A percentile compares a stretch with the other conserved stretches of the same genome.
phyloP scores from a whole-genome alignment of 345 rosid genomes.

The Populus euphratica region DNA sequence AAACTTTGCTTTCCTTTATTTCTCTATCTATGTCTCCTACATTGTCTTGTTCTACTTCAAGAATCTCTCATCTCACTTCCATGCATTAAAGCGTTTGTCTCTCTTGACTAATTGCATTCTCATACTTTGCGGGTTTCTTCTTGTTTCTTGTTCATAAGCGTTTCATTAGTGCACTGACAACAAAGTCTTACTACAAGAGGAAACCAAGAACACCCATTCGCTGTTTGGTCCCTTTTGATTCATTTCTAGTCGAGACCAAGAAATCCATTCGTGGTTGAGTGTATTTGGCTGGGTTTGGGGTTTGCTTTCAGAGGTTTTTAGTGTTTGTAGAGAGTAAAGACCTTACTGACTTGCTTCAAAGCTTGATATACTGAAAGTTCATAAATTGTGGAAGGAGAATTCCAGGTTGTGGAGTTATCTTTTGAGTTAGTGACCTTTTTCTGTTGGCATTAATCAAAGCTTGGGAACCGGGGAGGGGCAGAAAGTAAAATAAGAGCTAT shows the following conservation, averaged over 20 bases:
- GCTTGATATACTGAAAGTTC: not conserved
- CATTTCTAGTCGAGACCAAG: not conserved
- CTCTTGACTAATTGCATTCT: slow-evolving; percentile 26
- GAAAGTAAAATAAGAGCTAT: slow-evolving; percentile 25
- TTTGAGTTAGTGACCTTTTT: slow-evolving; percentile 13
- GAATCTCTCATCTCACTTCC: slow-evolving; percentile 68
- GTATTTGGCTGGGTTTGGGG: not conserved
- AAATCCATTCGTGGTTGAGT: not conserved
- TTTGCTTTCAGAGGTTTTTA: not conserved
- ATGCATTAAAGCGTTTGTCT: slow-evolving; percentile 47
- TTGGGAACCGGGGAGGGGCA: slow-evolving; percentile 8
- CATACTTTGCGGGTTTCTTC: slow-evolving; percentile 27
- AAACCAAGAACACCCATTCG: slow-evolving; percentile 21
- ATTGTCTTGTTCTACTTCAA: slow-evolving; percentile 75
- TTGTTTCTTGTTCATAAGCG: slow-evolving; percentile 18
- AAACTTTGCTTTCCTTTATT: slow-evolving; percentile 21
- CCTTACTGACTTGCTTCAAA: not conserved
- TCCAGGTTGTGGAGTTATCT: slow-evolving; percentile 14
- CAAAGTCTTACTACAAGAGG: slow-evolving; percentile 20
- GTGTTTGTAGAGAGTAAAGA: not conserved
- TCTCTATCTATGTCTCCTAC: slow-evolving; percentile 47
- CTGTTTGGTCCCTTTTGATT: slow-evolving; percentile 22
- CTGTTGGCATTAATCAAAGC: slow-evolving; percentile 21
- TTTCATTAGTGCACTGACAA: slow-evolving; percentile 15
- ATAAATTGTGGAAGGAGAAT: slow-evolving; percentile 16